Base-by-base conservation (phyloP, 768 basidiomycete species). In the Ramaria rubella region DNA sequence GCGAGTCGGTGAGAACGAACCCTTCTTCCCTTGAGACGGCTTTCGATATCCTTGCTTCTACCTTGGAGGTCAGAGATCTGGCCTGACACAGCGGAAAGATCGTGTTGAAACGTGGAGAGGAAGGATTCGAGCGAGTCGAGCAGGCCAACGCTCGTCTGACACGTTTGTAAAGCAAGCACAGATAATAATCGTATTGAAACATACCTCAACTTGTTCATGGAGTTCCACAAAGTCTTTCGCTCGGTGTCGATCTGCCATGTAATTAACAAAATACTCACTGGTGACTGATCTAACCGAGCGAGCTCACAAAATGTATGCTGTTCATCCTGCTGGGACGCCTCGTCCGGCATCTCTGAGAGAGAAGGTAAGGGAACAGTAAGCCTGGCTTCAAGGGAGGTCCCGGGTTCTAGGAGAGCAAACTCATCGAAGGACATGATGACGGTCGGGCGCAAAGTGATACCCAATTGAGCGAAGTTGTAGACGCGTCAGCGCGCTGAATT, bases 31-130 rank as follows among this genome's bases (percentile, higher is more conserved):
- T 85, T 87, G 57, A 98, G 77, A 57, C 86, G 81, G 58, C 80
- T 81, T 61, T 98, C 96, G 17, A 98, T 96, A 40, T 88, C 88
- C 61, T 89, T 87, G 67, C 92, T 94, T 31, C 91, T 79, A 61
- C 83, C 81, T 65, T 98, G 96, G 23, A 99, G 77, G 60, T 97
- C 92, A 1, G 91, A 88, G 68, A 99, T 95, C 68, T 99, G 94
- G 3, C 93, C 90, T 2, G 96, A 97, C 9, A 98, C 96, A 1
- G 87, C 86, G 5, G 92, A 89, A 21, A 99, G 77, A 69, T 99
- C 95, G 63, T 79, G 87, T 70, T 97, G 95, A 65, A 99, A 99
- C 0, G 90, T 96, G 2, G 92, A 93, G 11, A 99, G 78, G 69
- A 98, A 98, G 1, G 83, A 78, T 62, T 96, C 87, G 3, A 99